Evolutionary conservation across 148 eudicot species (phyloP), one percentile per base, ranked within the genome.

Genomic region (Silene latifolia): DNA sequence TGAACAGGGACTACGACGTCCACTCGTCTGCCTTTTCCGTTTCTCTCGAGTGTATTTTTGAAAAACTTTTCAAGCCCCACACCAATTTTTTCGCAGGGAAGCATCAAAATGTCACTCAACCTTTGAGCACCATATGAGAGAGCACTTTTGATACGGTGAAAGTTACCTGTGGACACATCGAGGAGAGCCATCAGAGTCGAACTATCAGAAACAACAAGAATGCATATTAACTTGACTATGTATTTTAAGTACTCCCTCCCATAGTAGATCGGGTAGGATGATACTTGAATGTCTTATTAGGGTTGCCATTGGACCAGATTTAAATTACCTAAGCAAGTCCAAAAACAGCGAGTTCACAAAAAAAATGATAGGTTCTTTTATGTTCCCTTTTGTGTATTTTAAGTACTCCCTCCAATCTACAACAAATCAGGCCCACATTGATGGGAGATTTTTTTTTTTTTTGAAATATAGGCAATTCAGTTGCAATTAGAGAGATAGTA

Each of bases 141-240:
- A 67, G 86, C 86, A 75, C 53, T 66, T 75, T 8, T 78, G 44
- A 84, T 81, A 13, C 86, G 80, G 72, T 54, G 66, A 13, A 78
- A 84, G 83, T 78, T 84, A 71, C 75, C 86, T 81, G 77, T 20
- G 9, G 61, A 61, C 62, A 47, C 39, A 68, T 46, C 59, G 59
- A 15, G 72, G 58, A 25, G n/a, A 25, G 21, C 8, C 59, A 48
- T 54, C 18, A 21, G 65, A 12, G 68, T 64, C 68, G 29, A 64
- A 64, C 35, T 32, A 13, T 14, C 68, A 0, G 44, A 64, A 35
- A 14, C 44, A 29, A 64, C 67, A 62, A 23, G 32, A 62, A 62
- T 39, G 44, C 44, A 6, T 39, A 39, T 39, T 39, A 39, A 39
- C 44, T 39, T 39, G 44, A 39, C 44, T 39, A 6, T 39, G 44